Conservation (phyloP, 805 yeast genomes). For the Schwanniomyces yamadae region DNA sequence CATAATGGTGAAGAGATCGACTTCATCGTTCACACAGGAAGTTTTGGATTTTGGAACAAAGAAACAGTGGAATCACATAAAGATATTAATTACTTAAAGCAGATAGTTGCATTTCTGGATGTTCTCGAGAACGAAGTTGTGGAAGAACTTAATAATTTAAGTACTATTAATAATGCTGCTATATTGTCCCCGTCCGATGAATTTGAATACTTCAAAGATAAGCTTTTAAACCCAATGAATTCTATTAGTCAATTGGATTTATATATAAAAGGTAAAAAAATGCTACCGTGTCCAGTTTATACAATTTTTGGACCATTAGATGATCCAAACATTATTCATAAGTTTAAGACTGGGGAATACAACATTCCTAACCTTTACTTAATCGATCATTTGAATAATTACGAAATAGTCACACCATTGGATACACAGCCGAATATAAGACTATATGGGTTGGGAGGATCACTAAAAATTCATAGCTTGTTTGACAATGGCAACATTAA, state of each 20-base stretch:
- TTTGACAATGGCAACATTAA: constrained; percentile 46
- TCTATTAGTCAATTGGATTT: constrained; percentile 18
- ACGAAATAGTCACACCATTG: constrained; percentile 38
- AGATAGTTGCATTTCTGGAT: constrained; percentile 66
- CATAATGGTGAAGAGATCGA: constrained; percentile 14
- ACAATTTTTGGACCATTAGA: constrained; percentile 77
- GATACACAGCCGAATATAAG: constrained; percentile 47
- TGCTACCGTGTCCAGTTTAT: constrained; percentile 62
- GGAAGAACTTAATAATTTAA: constrained; percentile 51
- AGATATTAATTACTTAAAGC: constrained; percentile 56
- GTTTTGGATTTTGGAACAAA: constrained; percentile 71
- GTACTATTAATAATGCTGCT: constrained; percentile 21
- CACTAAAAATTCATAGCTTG: constrained; percentile 61
- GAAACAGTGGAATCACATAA: constrained; percentile 52
- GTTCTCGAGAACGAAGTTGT: constrained; percentile 49
- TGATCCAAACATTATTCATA: constrained; percentile 65
- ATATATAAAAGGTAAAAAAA: constrained; percentile 35
- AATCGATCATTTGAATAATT: constrained; percentile 57
- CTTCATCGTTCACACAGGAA: constrained; percentile 68
- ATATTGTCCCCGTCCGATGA: constrained; percentile 7
- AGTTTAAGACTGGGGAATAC: constrained; percentile 55
- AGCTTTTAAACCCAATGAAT: constrained; percentile 6
- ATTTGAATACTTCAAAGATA: constrained; percentile 9
- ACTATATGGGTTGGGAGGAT: constrained; percentile 72
- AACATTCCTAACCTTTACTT: constrained; percentile 56